Evolutionary conservation across 768 basidiomycete genomes (phyloP), one percentile per base, ranked within the genome.

Genomic region (Coprinopsis sp.): DNA sequence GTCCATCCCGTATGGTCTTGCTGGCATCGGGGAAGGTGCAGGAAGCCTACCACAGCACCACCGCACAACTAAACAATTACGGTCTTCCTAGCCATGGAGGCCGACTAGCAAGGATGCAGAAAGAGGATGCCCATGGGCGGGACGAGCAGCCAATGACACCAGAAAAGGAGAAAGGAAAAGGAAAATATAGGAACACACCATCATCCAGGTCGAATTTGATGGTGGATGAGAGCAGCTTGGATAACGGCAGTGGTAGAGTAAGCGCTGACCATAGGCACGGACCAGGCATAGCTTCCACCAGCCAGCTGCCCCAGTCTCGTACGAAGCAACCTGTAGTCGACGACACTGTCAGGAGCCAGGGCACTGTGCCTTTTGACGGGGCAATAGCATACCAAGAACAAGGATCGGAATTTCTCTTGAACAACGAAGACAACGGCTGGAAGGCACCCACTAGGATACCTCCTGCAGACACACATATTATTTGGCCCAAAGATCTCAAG

Each of bases 21-120:
- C 66, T 91, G 12, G 87, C 84, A 14, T 79, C 84, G 24, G 77
- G 79, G 55, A 77, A 74, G 51, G 87, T 90, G 14, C 88, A 91
- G 54, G 79, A 81, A 56, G 80, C 83, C 13, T 90, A 78, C 55
- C 87, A 85, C 14, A 87, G 79, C 54, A 89, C 87, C 14, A 81
- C 74, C 27, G 83, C 85, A 7, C 61, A 87, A 19, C 67, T 88
- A 33, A 76, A 78, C 33, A 80, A 79, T 18, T 59, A 62, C 25
- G 54, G 51, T 41, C 53, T 50, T 2, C 58, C 58, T n/a, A 69
- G 58, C 38, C 64, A 67, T 38, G 58, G 60, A 49, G 65, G 68
- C 28, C 49, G 50, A 23, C 23, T 36, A 24, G 38, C 39, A 19
- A 44, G 48, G 12, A 23, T 44, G 7, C 47, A 49, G 33, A 36